Percentiles rank a stretch among this genome's conserved stretches.
Evolutionary conservation across 106 monocot genomes (phyloP).

Genomic region (Dactylorhiza incarnata): DNA sequence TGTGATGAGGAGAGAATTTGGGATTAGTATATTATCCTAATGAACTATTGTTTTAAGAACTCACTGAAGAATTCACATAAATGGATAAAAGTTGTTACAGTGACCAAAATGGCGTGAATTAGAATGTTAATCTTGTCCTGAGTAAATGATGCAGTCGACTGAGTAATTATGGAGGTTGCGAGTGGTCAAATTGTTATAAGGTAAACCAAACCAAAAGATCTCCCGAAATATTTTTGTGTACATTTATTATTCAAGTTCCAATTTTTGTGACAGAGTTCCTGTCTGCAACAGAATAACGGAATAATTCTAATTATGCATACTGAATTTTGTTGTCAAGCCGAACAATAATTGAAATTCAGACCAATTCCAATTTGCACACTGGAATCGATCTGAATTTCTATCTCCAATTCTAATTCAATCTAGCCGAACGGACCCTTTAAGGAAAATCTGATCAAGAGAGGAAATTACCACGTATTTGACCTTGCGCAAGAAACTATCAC

Average conservation of each 20-base stretch:
- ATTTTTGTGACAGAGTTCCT: no score
- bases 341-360: no score
- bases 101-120: background rate
- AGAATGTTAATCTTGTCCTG: background rate
- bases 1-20: slow-evolving; percentile 12
- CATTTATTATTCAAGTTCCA: no score
- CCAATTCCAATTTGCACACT: no score
- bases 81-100: background rate
- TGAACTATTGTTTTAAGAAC: background rate
- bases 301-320: no score
- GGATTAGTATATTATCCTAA: background rate
- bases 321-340: no score
- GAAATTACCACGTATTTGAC: slow-evolving; percentile 75
- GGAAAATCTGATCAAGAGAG: slow-evolving; percentile 2
- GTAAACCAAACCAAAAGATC: background rate
- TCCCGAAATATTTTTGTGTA: no score
- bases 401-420: no score
- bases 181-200: background rate
- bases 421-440: background rate
- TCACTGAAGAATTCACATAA: background rate
- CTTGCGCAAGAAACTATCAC: slow-evolving; percentile 49
- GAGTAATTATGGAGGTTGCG: background rate
- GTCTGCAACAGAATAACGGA: no score
- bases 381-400: no score
- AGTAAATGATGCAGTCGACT: background rate